These are phyloP conservation scores for Penicillium atrosanguineum DNA, from an alignment of 495 filamentous ascomycete genomes.

Conservation along the genomic window DNA sequence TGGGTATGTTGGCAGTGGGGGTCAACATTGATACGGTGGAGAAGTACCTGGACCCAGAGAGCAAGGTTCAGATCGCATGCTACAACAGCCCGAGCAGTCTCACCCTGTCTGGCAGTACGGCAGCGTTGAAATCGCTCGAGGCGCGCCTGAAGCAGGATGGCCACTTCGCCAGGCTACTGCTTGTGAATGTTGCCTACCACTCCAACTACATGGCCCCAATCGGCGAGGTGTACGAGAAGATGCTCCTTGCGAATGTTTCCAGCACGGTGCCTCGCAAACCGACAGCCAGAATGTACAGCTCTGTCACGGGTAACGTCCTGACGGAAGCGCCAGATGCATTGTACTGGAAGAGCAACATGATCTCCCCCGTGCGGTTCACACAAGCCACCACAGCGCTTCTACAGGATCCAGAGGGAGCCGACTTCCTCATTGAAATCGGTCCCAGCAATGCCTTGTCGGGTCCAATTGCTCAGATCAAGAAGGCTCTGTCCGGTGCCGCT, in stretches of 20 bases:
- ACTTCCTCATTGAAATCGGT: not conserved
- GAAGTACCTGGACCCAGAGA: no score
- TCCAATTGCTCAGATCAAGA: not conserved
- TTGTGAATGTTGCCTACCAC: slow-evolving; percentile 38
- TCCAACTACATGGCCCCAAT: slow-evolving; percentile 24
- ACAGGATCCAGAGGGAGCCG: not conserved
- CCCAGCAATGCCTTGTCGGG: not conserved
- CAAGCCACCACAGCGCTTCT: not conserved
- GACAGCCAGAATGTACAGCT: slow-evolving; percentile 24
- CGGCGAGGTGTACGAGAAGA: not conserved
- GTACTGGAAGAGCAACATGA: slow-evolving; percentile 44
- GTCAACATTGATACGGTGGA: no score
- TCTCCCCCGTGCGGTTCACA: slow-evolving; percentile 35
- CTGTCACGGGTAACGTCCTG: slow-evolving; percentile 25
- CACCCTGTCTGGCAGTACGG: slow-evolving; percentile 22
- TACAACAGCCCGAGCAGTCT: slow-evolving; percentile 24
- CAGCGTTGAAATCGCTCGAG: slow-evolving; percentile 35
- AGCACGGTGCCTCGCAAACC: no score
- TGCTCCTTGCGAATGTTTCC: not conserved
- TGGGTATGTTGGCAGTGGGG: slow-evolving; percentile 11
- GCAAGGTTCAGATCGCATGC: slow-evolving; percentile 14
- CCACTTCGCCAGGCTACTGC: slow-evolving; percentile 13
- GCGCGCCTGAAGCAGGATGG: not conserved
- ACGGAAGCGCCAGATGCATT: slow-evolving; percentile 6
- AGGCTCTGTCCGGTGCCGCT: not conserved